Evolutionary conservation across 176 grass and related monocot species (phyloP).

Genomic region (Oryza officinalis): DNA sequence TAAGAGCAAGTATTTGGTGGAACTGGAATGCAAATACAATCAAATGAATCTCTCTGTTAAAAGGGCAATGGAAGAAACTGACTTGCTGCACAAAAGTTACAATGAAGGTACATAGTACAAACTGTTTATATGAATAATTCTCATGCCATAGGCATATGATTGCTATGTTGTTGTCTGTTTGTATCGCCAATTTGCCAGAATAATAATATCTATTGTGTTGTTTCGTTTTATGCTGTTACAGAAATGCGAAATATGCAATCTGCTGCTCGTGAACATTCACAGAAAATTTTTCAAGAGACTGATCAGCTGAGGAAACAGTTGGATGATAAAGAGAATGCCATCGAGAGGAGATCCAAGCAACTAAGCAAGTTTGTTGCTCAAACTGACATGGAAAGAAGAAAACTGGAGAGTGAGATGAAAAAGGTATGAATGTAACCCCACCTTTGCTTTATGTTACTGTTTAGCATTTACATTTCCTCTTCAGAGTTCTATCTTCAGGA

Average conservation of each 20-base stretch:
- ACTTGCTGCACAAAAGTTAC: slow-evolving; percentile 37
- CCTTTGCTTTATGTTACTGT: background rate
- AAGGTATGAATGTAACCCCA: slow-evolving; percentile 29
- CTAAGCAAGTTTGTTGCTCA: slow-evolving; percentile 47
- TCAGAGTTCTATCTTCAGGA: slow-evolving; percentile 14
- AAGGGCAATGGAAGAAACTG: slow-evolving; percentile 50
- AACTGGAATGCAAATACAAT: slow-evolving; percentile 48
- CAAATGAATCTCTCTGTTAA: slow-evolving; percentile 46
- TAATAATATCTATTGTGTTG: background rate
- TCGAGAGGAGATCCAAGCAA: slow-evolving; percentile 39
- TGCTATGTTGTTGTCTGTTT: background rate
- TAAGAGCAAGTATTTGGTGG: slow-evolving; percentile 43
- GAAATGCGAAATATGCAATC: slow-evolving; percentile 57
- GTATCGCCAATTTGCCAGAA: background rate
- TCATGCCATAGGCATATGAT: background rate
- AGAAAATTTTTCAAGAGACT: slow-evolving; percentile 47
- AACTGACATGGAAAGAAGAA: slow-evolving; percentile 62
- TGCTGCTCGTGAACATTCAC: slow-evolving; percentile 38
- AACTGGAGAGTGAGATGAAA: slow-evolving; percentile 52
- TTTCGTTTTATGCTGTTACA: slow-evolving; percentile 10
- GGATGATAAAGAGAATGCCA: slow-evolving; percentile 40
- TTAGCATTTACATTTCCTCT: background rate
- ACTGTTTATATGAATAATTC: background rate
- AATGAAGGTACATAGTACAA: slow-evolving; percentile 47
- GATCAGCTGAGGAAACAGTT: slow-evolving; percentile 40